Base-by-base conservation (phyloP, 495 filamentous ascomycete genomes). In the Neurospora sp. region DNA sequence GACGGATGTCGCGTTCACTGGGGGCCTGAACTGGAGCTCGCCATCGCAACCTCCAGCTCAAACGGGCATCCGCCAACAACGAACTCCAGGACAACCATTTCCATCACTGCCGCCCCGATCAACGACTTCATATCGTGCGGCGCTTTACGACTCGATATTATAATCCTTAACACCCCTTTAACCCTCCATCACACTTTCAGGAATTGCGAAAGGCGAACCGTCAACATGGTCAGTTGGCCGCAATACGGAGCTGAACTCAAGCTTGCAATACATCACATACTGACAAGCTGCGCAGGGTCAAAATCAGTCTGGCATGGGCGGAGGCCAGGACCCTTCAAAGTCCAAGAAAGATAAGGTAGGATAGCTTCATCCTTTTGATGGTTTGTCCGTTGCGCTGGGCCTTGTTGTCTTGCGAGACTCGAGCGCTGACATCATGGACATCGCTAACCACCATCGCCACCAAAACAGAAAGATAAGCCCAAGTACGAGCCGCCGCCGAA, bases 401-500 rank as follows among this genome's bases (percentile, higher is more conserved):
- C 40, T 18, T 44, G 44, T 5, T 41, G 35, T 23, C 54, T 16
- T 70, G 9, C 37, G 20, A n/a, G n/a, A 41, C 70, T 35, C 31
- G 2, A n/a, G 41, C 54, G 54, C 46, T 46, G 35, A 71, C 11
- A 59, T 39, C 39, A 70, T 48, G 54, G 39, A 39, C 75, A 70
- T 70, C 69, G 74, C 73, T 78, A 72, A 79, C 59, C 39, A 69
- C 72, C 69, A 75, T 70, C 70, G 35, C 70, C 20, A 42, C 59
- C 73, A 73, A 70, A 82, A 77, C 79, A 98, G 94, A 97, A 99
- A 88, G 94, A 98, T 69, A 98, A 98, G 89, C 96, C 96, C 75
- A 97, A 93, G 91, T 98, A 99, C 86, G 96, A 99, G 81, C 96
- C 96, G 69, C 96, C 96, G 73, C 96, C 96, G 81, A 92, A 93